Base-by-base conservation (phyloP, 768 basidiomycete genomes). In the Saitozyma sp. region DNA sequence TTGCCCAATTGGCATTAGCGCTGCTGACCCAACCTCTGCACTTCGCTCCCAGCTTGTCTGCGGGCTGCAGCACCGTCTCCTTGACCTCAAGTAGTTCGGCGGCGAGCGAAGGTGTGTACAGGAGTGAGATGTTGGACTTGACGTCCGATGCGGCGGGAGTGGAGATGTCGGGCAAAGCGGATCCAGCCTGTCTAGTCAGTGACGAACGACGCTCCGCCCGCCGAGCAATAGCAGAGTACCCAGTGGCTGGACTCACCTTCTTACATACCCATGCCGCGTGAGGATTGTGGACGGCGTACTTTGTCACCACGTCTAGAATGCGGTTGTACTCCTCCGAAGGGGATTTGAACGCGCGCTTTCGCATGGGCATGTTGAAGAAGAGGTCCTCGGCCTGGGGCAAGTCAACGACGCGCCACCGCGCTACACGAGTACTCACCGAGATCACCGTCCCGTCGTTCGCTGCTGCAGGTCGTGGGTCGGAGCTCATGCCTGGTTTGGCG, bases 361-460 rank as follows among this genome's bases (percentile, higher is more conserved):
- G 88, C 2, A 89, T 87, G 0, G 93, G 92, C 0, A 87, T 91
- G 67, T 95, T 96, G 79, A 91, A 94, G 75, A 99, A 99, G 38
- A 99, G 82, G 74, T 97, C 90, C 79, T 97, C 92, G 29, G 93
- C 92, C 94, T 97, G 67, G 1, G 1, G n/a, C 39, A 51, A 57
- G n/a, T 41, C 9, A 3, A 17, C 10, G 19, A 51, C 6, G n/a
- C 16, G 46, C 41, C n/a, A n/a, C n/a, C n/a, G n/a, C n/a, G n/a
- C n/a, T n/a, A 20, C 14, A 38, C 3, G 2, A 45, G 8, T 13
- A 79, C 85, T 56, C 71, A 92, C 94, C 2, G 84, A 88, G 50
- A 98, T 88, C 2, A 86, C 88, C 0, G 96, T 98, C 3, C 96
- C 96, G 59, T 96, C 90, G 70, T 94, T 96, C 6, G 93, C 93